Percentiles rank a stretch among this genome's conserved stretches.
Evolutionary conservation across 768 basidiomycete genomes (phyloP).

Genomic region (Mycena rebaudengoi): DNA sequence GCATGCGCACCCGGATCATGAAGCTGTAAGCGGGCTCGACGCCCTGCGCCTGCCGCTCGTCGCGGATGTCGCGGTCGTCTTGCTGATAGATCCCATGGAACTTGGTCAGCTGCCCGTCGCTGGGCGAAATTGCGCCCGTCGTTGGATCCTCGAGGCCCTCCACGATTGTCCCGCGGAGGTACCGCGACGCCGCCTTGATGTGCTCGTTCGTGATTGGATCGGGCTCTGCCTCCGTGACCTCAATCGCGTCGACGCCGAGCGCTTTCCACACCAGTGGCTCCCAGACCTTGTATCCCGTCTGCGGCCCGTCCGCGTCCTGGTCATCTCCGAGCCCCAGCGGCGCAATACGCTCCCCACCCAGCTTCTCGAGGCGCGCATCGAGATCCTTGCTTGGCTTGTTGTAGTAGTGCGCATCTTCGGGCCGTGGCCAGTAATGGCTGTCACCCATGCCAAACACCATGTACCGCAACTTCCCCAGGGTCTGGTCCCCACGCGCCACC

Average conservation of each 20-base stretch:
- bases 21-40: slow-evolving; percentile 96
- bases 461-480: slow-evolving; percentile 73
- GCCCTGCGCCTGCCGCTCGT: slow-evolving; percentile 91
- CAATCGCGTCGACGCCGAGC: slow-evolving; percentile 88
- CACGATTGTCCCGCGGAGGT: slow-evolving; percentile 92
- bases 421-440: slow-evolving; percentile 98
- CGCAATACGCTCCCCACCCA: slow-evolving; percentile 82
- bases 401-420: slow-evolving; percentile 97
- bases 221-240: slow-evolving; percentile 91
- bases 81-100: slow-evolving; percentile 98
- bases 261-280: slow-evolving; percentile 94
- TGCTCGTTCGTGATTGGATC: slow-evolving; percentile 99
- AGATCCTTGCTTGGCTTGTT: slow-evolving; percentile 96
- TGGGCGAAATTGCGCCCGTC: slow-evolving; percentile 91
- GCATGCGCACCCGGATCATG: slow-evolving; percentile 98
- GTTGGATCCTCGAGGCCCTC: slow-evolving; percentile 88
- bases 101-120: slow-evolving; percentile 95
- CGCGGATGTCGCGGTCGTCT: slow-evolving; percentile 98
- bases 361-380: slow-evolving; percentile 76
- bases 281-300: slow-evolving; percentile 98
- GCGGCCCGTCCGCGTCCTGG: slow-evolving; percentile 94
- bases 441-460: slow-evolving; percentile 96
- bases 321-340: slow-evolving; percentile 92
- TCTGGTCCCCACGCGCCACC: slow-evolving; percentile 61
- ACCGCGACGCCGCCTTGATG: slow-evolving; percentile 96